phyloP scores from a whole-genome alignment of 2,329 filamentous ascomycete species.

The Talaromyces sp. region DNA sequence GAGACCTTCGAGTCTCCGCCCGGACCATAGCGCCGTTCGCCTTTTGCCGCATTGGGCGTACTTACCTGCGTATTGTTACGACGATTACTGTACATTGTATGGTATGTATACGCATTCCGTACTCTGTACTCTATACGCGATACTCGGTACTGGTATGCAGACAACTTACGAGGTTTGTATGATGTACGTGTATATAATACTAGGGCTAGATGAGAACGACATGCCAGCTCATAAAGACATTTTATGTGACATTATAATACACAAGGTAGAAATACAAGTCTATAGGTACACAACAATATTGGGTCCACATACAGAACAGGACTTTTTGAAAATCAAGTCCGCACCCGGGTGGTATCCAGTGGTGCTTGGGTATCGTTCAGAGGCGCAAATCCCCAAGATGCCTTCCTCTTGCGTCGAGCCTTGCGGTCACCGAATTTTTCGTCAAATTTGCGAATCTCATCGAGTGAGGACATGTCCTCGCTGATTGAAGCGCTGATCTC shows the following conservation, averaged over 20 bases:
- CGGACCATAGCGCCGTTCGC: constrained; percentile 13
- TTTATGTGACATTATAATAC: not conserved
- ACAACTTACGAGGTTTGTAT: not conserved
- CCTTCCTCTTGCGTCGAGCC: constrained; percentile 58
- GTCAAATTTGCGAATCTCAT: constrained; percentile 89
- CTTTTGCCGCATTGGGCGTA: constrained; percentile 8
- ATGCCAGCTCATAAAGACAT: not conserved
- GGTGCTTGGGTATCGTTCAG: constrained; percentile 31
- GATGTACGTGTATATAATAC: constrained; percentile 1
- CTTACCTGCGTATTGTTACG: not conserved
- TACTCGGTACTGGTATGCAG: not conserved
- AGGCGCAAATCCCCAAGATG: constrained; percentile 50
- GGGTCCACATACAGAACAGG: not conserved
- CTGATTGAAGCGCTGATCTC: constrained; percentile 91
- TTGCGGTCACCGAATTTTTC: constrained; percentile 86
- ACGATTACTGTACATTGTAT: not conserved
- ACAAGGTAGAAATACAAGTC: constrained; percentile 14
- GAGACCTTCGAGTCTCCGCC: not conserved
- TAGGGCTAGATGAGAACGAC: not conserved
- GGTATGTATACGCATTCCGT: not conserved
- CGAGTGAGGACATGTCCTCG: constrained; percentile 85
- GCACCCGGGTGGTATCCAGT: constrained; percentile 40
- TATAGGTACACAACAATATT: constrained; percentile 4
- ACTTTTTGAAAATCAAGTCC: constrained; percentile 29
- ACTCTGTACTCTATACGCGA: not conserved